These are phyloP conservation scores for Polyplosphaeria fusca DNA, from an alignment of 495 filamentous ascomycete genomes.

Conservation along the genomic window DNA sequence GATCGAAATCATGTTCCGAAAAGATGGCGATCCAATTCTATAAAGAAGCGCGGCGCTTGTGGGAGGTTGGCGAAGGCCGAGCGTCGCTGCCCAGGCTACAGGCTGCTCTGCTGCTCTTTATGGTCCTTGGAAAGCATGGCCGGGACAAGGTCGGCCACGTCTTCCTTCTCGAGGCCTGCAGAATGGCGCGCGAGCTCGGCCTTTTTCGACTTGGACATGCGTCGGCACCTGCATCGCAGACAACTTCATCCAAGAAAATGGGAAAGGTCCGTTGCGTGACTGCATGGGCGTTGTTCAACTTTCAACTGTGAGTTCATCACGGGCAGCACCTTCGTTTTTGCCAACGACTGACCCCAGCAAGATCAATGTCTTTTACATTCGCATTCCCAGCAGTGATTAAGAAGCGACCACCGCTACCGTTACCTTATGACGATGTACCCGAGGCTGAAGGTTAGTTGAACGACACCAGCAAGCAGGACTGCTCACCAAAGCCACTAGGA, in stretches of 20 bases:
- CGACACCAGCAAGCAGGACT: not conserved
- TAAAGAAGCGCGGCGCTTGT: conserved; percentile 19
- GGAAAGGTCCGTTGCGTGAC: conserved; percentile 10
- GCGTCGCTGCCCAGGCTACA: conserved; percentile 15
- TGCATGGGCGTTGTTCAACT: conserved; percentile 26
- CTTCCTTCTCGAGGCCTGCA: conserved; percentile 23
- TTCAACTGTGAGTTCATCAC: conserved; percentile 18
- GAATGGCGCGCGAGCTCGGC: conserved; percentile 16
- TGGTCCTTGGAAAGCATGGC: conserved; percentile 26
- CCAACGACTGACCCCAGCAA: not conserved
- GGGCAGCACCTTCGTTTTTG: not conserved
- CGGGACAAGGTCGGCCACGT: conserved; percentile 18
- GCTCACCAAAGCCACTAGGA: no score
- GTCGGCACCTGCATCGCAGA: not conserved
- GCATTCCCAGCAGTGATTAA: conserved; percentile 14
- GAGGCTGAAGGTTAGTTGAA: conserved; percentile 14
- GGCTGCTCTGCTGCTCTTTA: conserved; percentile 13
- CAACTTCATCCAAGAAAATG: conserved; percentile 3
- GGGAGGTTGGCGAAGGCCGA: conserved; percentile 19
- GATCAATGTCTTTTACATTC: conserved; percentile 24
- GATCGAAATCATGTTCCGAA: conserved; percentile 19
- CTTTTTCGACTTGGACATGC: conserved; percentile 4
- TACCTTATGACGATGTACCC: conserved; percentile 18
- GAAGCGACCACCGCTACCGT: conserved; percentile 11
- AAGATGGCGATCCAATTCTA: conserved; percentile 16